Conservation (phyloP, 495 filamentous ascomycete genomes). For the Xylaria acuta region DNA sequence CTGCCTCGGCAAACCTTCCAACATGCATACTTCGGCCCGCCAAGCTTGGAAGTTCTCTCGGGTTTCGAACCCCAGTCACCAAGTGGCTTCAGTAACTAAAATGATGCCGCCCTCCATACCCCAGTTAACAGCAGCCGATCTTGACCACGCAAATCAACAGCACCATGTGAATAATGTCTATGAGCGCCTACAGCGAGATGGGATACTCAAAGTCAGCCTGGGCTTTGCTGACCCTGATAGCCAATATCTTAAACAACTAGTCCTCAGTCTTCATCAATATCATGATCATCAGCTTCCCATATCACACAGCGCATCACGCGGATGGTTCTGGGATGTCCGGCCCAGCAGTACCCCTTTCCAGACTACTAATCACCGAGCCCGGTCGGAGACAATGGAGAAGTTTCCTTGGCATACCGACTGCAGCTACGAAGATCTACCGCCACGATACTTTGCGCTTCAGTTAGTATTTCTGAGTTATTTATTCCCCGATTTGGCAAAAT, state of each 20-base stretch:
- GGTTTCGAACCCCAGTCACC: not conserved
- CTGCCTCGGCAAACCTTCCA: not conserved
- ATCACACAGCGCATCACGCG: slow-evolving; percentile 43
- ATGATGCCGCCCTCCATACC: not conserved
- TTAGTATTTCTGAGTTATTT: too few relatives aligned
- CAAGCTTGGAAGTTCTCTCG: not conserved
- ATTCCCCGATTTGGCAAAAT: too few relatives aligned
- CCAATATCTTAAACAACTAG: slow-evolving; percentile 38
- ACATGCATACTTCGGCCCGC: not conserved
- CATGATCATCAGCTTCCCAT: slow-evolving; percentile 46
- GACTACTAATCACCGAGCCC: slow-evolving; percentile 28
- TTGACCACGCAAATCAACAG: not conserved
- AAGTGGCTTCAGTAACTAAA: not conserved
- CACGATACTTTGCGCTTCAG: slow-evolving; percentile 41
- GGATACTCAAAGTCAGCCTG: slow-evolving; percentile 40
- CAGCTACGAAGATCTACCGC: slow-evolving; percentile 29
- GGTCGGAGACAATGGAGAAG: slow-evolving; percentile 32
- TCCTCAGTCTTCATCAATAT: slow-evolving; percentile 38
- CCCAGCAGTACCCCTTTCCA: slow-evolving; percentile 25
- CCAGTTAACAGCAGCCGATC: not conserved
- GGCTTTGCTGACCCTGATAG: slow-evolving; percentile 38
- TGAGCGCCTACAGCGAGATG: not conserved
- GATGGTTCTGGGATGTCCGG: slow-evolving; percentile 50
- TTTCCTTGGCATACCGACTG: slow-evolving; percentile 35
- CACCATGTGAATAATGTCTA: not conserved